Conservation (phyloP, 305 asterid genomes). For the Fraxinus baroniana region DNA sequence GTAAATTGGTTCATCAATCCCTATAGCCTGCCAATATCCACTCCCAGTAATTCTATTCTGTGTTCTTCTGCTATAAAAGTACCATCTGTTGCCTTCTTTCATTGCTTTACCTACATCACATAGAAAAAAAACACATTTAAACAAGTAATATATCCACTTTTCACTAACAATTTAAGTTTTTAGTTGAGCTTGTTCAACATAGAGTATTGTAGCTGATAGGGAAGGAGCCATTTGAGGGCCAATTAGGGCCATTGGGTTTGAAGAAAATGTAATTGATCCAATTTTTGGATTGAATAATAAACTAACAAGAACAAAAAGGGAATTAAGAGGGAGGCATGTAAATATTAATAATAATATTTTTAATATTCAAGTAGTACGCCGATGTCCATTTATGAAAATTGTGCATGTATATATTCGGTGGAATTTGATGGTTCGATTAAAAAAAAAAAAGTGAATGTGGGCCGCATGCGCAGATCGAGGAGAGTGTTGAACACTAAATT, state of each 20-base stretch:
- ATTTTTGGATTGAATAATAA: background rate
- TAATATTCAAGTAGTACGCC: no score
- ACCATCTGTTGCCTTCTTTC: slow-evolving; percentile 90
- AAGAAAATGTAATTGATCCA: background rate
- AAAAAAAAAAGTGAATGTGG: background rate
- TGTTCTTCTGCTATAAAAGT: slow-evolving; percentile 81
- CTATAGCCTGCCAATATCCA: slow-evolving; percentile 76
- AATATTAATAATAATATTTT: no score
- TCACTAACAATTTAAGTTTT: background rate
- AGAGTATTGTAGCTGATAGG: background rate
- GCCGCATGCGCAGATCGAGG: no score
- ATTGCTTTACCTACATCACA: slow-evolving; percentile 76
- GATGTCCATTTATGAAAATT: background rate
- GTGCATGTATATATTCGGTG: background rate
- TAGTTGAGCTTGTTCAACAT: background rate
- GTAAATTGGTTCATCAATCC: slow-evolving; percentile 66
- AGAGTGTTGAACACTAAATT: background rate
- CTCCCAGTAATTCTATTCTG: slow-evolving; percentile 57
- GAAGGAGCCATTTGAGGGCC: no score
- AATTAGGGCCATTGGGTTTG: background rate
- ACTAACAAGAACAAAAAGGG: no score
- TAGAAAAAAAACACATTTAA: background rate
- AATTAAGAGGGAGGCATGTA: no score
- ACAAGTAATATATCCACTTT: background rate
- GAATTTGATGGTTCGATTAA: background rate